A percentile compares a stretch with the other conserved stretches of the same genome.
Conservation (phyloP, 768 basidiomycete genomes). For the Epithele typhae region DNA sequence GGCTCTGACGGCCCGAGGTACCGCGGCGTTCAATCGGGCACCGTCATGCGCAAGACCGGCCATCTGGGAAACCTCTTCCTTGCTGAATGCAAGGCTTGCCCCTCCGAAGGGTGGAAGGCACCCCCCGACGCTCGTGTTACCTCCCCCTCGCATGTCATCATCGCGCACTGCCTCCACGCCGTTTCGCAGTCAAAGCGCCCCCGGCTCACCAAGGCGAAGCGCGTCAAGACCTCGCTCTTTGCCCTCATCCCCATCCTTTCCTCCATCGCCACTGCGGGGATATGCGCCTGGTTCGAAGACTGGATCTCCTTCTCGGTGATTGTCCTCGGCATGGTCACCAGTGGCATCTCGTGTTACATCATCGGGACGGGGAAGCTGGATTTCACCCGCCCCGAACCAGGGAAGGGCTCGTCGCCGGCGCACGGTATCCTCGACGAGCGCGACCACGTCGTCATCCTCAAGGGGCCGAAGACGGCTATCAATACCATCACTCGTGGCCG, state of each 20-base stretch:
- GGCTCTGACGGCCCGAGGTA: conserved; percentile 9
- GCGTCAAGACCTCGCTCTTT: conserved; percentile 1
- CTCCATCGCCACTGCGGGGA: conserved; percentile 2
- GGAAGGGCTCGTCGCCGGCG: conserved; percentile 5
- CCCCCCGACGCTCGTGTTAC: not conserved
- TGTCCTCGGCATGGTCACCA: conserved; percentile 8
- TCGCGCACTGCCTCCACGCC: not conserved
- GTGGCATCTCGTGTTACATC: conserved; percentile 9
- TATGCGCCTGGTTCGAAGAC: conserved; percentile 8
- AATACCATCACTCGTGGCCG: conserved; percentile 12
- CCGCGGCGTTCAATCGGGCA: conserved; percentile 11
- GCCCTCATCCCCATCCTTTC: conserved; percentile 3
- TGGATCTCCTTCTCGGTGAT: conserved; percentile 12
- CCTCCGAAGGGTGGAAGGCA: not conserved
- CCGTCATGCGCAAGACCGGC: conserved; percentile 10
- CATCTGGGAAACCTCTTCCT: conserved; percentile 11
- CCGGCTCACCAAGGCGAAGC: not conserved
- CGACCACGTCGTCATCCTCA: conserved; percentile 6
- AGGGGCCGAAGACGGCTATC: conserved; percentile 7
- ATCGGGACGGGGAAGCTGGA: conserved; percentile 12
- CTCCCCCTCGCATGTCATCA: conserved; percentile 2
- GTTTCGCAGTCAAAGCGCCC: not conserved
- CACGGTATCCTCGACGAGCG: conserved; percentile 4
- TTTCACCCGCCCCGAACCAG: conserved; percentile 8
- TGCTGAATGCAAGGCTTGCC: conserved; percentile 5